Conservation (phyloP, 176 grass and related monocot genomes). For the Elaeis guineensis region DNA sequence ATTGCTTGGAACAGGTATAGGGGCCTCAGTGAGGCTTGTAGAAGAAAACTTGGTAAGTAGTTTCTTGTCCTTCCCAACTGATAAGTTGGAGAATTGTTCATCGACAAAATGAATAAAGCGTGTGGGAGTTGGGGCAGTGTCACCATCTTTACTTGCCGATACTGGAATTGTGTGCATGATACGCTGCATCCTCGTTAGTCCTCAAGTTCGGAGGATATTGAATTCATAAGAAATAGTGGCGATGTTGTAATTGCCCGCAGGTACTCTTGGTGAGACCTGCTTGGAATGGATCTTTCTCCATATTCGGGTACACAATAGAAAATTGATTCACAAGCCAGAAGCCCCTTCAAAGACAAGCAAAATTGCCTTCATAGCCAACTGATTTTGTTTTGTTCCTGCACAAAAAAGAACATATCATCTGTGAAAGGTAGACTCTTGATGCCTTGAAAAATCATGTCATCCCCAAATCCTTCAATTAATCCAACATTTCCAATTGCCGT, state of each 20-base stretch:
- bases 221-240: conserved; percentile 80
- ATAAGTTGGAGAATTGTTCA: conserved; percentile 34
- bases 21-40: conserved; percentile 33
- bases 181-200: conserved; percentile 91
- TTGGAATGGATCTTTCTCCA: conserved; percentile 75
- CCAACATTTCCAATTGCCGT: too few relatives aligned
- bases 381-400: too few relatives aligned
- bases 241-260: conserved; percentile 81
- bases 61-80: conserved; percentile 48
- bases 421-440: too few relatives aligned
- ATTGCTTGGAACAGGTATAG: conserved; percentile 7
- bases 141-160: conserved; percentile 52
- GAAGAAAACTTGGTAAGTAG: conserved; percentile 35
- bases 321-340: too few relatives aligned
- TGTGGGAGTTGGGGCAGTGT: conserved; percentile 61
- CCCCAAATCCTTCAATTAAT: too few relatives aligned
- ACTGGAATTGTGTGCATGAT: conserved; percentile 79
- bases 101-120: conserved; percentile 53
- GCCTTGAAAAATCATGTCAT: too few relatives aligned
- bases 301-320: too few relatives aligned
- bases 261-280: conserved; percentile 84
- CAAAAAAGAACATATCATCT: too few relatives aligned
- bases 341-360: too few relatives aligned
- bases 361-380: too few relatives aligned
- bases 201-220: conserved; percentile 84